Percentiles rank a stretch among this genome's conserved stretches.
phyloP scores from a whole-genome alignment of 768 basidiomycete genomes.

The Pleurotus salmoneostramineus region DNA sequence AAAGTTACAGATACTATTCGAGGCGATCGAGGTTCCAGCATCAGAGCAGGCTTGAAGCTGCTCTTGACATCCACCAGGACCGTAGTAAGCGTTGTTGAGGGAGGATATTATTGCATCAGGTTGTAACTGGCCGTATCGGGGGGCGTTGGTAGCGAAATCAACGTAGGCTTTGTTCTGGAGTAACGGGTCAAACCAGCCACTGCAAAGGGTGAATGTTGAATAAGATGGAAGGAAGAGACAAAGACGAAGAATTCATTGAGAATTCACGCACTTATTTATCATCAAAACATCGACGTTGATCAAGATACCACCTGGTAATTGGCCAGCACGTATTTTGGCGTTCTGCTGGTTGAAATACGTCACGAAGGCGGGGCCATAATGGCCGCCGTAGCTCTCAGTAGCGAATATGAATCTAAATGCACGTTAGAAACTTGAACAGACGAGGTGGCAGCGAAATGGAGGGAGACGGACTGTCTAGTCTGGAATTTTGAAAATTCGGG shows the following conservation, averaged over 20 bases:
- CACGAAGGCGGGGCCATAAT: conserved; percentile 63
- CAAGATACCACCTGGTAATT: conserved; percentile 38
- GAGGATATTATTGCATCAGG: conserved; percentile 36
- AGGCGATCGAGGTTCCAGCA: conserved; percentile 41
- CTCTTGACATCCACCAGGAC: conserved; percentile 44
- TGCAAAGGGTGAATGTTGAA: conserved; percentile 15
- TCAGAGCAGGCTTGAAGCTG: conserved; percentile 55
- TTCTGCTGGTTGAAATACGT: conserved; percentile 66
- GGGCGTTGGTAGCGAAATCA: conserved; percentile 56
- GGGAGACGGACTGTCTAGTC: conserved; percentile 43
- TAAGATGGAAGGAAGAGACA: neutral
- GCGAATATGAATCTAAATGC: conserved; percentile 53
- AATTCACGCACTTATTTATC: conserved; percentile 49
- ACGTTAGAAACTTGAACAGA: neutral
- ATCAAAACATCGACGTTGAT: conserved; percentile 56
- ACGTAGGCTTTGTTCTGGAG: conserved; percentile 61
- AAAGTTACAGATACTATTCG: conserved; percentile 43
- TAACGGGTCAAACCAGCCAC: conserved; percentile 65
- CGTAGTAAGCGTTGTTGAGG: conserved; percentile 46
- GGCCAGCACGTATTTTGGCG: conserved; percentile 37
- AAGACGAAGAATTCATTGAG: conserved; percentile 8
- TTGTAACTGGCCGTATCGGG: conserved; percentile 64
- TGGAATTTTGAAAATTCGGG: conserved; percentile 44
- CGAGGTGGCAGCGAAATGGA: neutral
- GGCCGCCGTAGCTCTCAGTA: conserved; percentile 67